These are phyloP conservation scores for Botrytis fragariae DNA, from an alignment of 2,329 filamentous ascomycete species.

Conservation along the genomic window DNA sequence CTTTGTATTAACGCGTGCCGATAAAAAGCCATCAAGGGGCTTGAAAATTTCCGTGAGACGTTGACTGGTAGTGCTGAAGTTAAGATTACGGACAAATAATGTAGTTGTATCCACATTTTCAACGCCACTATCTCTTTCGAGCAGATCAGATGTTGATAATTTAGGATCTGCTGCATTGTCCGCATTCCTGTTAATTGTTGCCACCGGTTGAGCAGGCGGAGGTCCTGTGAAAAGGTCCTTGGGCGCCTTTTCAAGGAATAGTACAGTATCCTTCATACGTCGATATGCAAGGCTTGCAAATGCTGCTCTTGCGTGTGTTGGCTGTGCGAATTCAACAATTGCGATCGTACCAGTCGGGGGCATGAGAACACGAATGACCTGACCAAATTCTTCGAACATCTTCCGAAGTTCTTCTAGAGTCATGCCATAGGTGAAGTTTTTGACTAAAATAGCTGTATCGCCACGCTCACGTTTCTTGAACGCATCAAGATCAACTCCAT, in stretches of 20 bases:
- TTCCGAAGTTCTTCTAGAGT: conserved; percentile 53
- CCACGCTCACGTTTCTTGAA: conserved; percentile 85
- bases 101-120: conserved; percentile 68
- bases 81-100: conserved; percentile 89
- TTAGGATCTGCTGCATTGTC: conserved; percentile 46
- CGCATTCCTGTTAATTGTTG: conserved; percentile 24
- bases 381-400: conserved; percentile 62
- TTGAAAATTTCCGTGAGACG: conserved; percentile 75
- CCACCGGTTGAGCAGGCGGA: conserved; percentile 24
- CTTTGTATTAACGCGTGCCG: conserved; percentile 89
- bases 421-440: conserved; percentile 81
- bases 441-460: conserved; percentile 84
- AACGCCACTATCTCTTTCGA: conserved; percentile 54
- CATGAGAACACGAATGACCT: conserved; percentile 80
- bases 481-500: conserved; percentile 87
- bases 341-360: conserved; percentile 91
- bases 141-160: conserved; percentile 65
- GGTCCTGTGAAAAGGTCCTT: conserved; percentile 65
- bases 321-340: conserved; percentile 81
- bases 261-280: conserved; percentile 83
- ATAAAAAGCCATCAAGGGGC: conserved; percentile 81
- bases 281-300: conserved; percentile 85
- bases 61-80: conserved; percentile 81
- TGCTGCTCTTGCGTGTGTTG: conserved; percentile 76
- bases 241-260: conserved; percentile 93